A percentile compares a stretch with the other conserved stretches of the same genome.
phyloP scores from a whole-genome alignment of 2,329 filamentous ascomycete genomes.

The Cladosporium colombiae region DNA sequence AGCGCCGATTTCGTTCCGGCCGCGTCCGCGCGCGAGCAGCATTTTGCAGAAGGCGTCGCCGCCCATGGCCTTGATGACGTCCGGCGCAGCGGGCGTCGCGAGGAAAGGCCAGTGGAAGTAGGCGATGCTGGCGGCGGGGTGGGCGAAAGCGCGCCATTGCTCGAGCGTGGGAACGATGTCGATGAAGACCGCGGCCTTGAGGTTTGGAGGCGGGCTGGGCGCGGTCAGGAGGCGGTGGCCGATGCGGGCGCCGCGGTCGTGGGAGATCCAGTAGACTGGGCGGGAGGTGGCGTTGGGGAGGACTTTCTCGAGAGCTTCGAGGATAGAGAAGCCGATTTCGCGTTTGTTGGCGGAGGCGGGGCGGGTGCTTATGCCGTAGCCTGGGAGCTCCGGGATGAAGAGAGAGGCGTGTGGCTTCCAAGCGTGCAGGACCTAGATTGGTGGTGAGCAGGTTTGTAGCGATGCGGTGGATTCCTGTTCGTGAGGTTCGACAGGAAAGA shows the following conservation, averaged over 20 bases:
- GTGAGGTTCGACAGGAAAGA: not conserved
- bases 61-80: slow-evolving; percentile 47
- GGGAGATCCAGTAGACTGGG: slow-evolving; percentile 49
- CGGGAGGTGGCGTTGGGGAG: slow-evolving; percentile 34
- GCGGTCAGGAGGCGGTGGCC: slow-evolving; percentile 52
- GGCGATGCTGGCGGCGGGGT: slow-evolving; percentile 39
- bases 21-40: slow-evolving; percentile 36
- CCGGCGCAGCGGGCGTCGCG: slow-evolving; percentile 48
- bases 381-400: slow-evolving; percentile 51
- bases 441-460: slow-evolving; percentile 3
- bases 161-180: slow-evolving; percentile 53
- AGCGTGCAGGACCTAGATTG: slow-evolving; percentile 36
- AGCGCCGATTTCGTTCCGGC: slow-evolving; percentile 35
- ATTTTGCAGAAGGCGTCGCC: slow-evolving; percentile 42
- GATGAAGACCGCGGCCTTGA: slow-evolving; percentile 46
- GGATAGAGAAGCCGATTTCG: slow-evolving; percentile 45
- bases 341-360: slow-evolving; percentile 42
- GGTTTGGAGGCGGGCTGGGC: slow-evolving; percentile 36
- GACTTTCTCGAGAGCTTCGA: slow-evolving; percentile 41
- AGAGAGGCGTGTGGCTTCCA: slow-evolving; percentile 45
- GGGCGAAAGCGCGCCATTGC: slow-evolving; percentile 47
- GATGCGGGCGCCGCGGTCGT: slow-evolving; percentile 54
- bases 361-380: slow-evolving; percentile 48
- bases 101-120: slow-evolving; percentile 57
- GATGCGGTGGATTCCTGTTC: not conserved